Conservation (phyloP, 176 grass and related monocot species). For the Musa troglodytarum region DNA sequence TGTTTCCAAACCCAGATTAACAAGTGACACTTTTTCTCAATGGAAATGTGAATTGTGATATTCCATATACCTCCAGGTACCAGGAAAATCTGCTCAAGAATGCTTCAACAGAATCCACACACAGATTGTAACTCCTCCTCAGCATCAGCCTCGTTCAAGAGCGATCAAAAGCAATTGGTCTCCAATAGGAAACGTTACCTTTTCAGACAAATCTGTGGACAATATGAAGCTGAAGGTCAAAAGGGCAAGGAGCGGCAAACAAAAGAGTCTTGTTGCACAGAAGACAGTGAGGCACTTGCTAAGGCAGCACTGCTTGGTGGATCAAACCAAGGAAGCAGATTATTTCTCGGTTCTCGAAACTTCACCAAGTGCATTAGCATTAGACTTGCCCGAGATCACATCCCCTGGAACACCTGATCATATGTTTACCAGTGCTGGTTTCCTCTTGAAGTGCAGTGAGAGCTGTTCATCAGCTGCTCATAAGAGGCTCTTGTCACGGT, state of each 20-base stretch:
- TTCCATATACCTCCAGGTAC: slow-evolving; percentile 45
- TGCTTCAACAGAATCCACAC: slow-evolving; percentile 73
- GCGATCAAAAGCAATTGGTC: slow-evolving; percentile 36
- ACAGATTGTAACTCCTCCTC: slow-evolving; percentile 57
- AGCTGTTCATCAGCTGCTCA: slow-evolving; percentile 18
- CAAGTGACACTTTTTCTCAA: too few species aligned
- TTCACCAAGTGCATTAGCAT: slow-evolving; percentile 34
- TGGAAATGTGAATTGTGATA: too few species aligned
- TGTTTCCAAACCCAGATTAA: background rate
- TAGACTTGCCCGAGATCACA: slow-evolving; percentile 30
- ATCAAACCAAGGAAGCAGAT: slow-evolving; percentile 55
- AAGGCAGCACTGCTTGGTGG: slow-evolving; percentile 45
- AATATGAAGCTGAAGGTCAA: slow-evolving; percentile 21
- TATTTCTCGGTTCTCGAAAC: slow-evolving; percentile 78
- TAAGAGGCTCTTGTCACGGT: slow-evolving; percentile 31
- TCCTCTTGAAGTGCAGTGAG: slow-evolving; percentile 29
- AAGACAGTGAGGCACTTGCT: slow-evolving; percentile 72
- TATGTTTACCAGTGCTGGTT: background rate
- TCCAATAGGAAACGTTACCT: slow-evolving; percentile 45
- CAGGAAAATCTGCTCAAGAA: slow-evolving; percentile 64
- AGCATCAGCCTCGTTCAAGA: slow-evolving; percentile 45
- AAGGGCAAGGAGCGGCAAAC: slow-evolving; percentile 39
- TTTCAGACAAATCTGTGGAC: slow-evolving; percentile 42
- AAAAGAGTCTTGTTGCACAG: slow-evolving; percentile 36
- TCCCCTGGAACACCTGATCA: slow-evolving; percentile 39